phyloP scores from a whole-genome alignment of 805 yeast species.

The Candida maesae region DNA sequence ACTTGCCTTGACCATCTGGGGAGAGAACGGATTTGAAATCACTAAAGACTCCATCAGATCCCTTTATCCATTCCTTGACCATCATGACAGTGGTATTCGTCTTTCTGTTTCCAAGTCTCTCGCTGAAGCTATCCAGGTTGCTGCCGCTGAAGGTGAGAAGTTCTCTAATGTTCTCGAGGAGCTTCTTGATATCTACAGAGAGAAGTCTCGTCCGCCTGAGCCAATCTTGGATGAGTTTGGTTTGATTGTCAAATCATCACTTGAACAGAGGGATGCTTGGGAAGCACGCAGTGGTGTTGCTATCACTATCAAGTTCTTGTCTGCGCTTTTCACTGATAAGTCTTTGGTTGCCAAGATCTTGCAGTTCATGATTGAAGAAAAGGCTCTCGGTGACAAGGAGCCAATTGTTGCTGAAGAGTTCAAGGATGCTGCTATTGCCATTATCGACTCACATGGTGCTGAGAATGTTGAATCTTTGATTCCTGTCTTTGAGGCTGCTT shows the following conservation, averaged over 20 bases:
- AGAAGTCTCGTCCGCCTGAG: conserved; percentile 68
- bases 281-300: conserved; percentile 83
- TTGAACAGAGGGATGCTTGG: conserved; percentile 73
- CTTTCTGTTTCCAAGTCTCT: conserved; percentile 69
- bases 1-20: conserved; percentile 80
- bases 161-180: conserved; percentile 36
- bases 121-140: conserved; percentile 47
- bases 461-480: conserved; percentile 66
- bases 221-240: conserved; percentile 80
- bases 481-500: conserved; percentile 72
- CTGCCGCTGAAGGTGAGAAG: conserved; percentile 24
- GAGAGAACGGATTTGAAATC: conserved; percentile 60
- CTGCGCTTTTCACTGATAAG: conserved; percentile 34
- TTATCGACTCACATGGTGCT: conserved; percentile 65
- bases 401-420: conserved; percentile 72
- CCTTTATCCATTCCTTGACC: conserved; percentile 48
- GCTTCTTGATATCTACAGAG: conserved; percentile 53
- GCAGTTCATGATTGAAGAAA: conserved; percentile 54
- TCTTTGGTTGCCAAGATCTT: conserved; percentile 51
- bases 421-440: conserved; percentile 82
- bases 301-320: conserved; percentile 54
- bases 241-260: conserved; percentile 57
- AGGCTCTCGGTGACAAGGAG: conserved; percentile 74
- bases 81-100: conserved; percentile 63
- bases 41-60: conserved; percentile 40